Evolutionary conservation across 2,329 filamentous ascomycete species (phyloP).

Genomic region (Aureobasidium leucospermi): DNA sequence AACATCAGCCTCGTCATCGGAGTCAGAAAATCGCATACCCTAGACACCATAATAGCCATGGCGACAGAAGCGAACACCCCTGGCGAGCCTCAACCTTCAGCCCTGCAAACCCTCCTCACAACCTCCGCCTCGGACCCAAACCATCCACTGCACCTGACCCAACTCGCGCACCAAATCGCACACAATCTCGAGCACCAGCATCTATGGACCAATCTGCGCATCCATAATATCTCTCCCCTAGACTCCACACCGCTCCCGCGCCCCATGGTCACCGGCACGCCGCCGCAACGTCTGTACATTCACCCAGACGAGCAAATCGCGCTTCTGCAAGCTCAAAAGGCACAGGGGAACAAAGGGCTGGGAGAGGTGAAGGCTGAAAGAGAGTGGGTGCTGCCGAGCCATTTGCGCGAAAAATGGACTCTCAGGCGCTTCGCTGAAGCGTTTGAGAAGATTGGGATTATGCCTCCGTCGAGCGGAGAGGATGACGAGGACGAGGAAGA

Average conservation of each 20-base stretch:
- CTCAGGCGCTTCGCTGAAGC: conserved; percentile 58
- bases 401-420: conserved; percentile 66
- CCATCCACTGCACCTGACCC: conserved; percentile 26
- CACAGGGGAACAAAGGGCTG: conserved; percentile 26
- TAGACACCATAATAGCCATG: not conserved
- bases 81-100: conserved; percentile 15
- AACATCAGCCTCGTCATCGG: not conserved
- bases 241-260: conserved; percentile 39
- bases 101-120: conserved; percentile 18
- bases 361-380: conserved; percentile 36
- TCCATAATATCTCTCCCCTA: conserved; percentile 34
- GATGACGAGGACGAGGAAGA: conserved; percentile 20
- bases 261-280: conserved; percentile 63
- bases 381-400: conserved; percentile 72
- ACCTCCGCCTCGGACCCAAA: conserved; percentile 11
- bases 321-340: conserved; percentile 51
- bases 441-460: conserved; percentile 51
- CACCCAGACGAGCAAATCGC: conserved; percentile 78
- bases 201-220: conserved; percentile 58
- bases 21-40: not conserved
- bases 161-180: conserved; percentile 54
- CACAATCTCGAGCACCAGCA: conserved; percentile 71
- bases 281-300: conserved; percentile 65
- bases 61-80: not conserved
- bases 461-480: conserved; percentile 28